Percentiles rank a stretch among this genome's conserved stretches.
Evolutionary conservation across 176 grass and related monocot genomes (phyloP).

Genomic region (Luzula sylvatica): DNA sequence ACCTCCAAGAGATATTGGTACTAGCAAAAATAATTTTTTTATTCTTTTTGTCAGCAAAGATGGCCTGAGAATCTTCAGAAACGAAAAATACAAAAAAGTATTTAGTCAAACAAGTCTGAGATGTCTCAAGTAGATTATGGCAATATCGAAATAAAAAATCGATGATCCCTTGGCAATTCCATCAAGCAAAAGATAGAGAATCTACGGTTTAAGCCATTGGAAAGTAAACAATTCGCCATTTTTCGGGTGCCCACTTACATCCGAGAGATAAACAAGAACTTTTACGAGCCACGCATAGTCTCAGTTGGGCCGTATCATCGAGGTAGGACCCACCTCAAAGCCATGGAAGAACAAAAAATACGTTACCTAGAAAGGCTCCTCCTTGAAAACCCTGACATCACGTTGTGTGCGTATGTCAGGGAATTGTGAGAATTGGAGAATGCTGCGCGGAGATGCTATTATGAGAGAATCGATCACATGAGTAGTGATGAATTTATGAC

Average conservation of each 20-base stretch:
- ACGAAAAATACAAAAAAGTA: background rate
- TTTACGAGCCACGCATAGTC: slow-evolving; percentile 9
- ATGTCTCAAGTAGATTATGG: slow-evolving; percentile 7
- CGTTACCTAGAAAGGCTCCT: background rate
- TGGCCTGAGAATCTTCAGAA: background rate
- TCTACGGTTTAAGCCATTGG: background rate
- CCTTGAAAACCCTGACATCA: background rate
- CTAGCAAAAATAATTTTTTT: too few relatives aligned
- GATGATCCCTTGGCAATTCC: slow-evolving; percentile 5
- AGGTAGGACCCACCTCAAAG: slow-evolving; percentile 1
- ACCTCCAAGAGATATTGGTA: too few relatives aligned
- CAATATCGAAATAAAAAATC: slow-evolving; percentile 2
- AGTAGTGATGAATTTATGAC: slow-evolving; percentile 1
- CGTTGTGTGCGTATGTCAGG: background rate
- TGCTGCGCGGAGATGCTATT: background rate
- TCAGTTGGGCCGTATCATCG: slow-evolving; percentile 14
- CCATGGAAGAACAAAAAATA: slow-evolving; percentile 9
- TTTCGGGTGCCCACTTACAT: slow-evolving; percentile 15
- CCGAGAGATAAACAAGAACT: slow-evolving; percentile 15
- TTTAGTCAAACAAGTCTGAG: background rate
- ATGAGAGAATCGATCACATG: slow-evolving; percentile 17
- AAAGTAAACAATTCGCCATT: background rate
- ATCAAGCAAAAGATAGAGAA: slow-evolving; percentile 3
- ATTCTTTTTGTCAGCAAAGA: too few relatives aligned
- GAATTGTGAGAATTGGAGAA: background rate